phyloP scores from a whole-genome alignment of 495 filamentous ascomycete genomes.

The Penicillium canescens region DNA sequence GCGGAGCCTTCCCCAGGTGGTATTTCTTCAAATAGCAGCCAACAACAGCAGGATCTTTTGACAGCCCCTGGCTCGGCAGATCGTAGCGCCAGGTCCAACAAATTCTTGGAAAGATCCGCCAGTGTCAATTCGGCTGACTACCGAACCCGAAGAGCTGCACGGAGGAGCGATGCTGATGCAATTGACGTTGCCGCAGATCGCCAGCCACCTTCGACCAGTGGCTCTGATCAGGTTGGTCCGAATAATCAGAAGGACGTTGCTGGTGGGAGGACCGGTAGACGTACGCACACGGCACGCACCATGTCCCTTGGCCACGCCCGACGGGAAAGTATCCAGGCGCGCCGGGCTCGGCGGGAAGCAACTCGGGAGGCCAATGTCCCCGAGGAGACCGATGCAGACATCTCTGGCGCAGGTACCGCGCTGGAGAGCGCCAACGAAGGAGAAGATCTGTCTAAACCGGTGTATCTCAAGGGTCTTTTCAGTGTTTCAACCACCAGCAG shows the following conservation, averaged over 20 bases:
- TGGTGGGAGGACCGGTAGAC: conserved; percentile 23
- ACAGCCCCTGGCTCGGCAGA: conserved; percentile 64
- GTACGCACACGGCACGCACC: conserved; percentile 63
- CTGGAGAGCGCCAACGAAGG: conserved; percentile 55
- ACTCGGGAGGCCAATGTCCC: conserved; percentile 69
- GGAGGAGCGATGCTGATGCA: conserved; percentile 57
- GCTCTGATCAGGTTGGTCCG: conserved; percentile 68
- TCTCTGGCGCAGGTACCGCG: conserved; percentile 47
- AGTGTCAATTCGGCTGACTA: conserved; percentile 86
- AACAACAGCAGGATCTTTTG: conserved; percentile 71
- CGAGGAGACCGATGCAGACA: conserved; percentile 73
- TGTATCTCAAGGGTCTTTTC: conserved; percentile 96
- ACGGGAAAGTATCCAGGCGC: conserved; percentile 85
- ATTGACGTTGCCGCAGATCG: conserved; percentile 46
- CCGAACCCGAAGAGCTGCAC: conserved; percentile 58
- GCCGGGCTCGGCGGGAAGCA: conserved; percentile 67
- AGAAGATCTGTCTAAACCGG: conserved; percentile 74
- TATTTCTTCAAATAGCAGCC: conserved; percentile 64
- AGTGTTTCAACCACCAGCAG: conserved; percentile 96
- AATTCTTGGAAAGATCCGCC: conserved; percentile 73
- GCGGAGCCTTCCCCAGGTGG: conserved; percentile 54
- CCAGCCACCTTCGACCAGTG: conserved; percentile 71
- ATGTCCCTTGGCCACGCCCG: conserved; percentile 91
- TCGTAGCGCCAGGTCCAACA: conserved; percentile 56
- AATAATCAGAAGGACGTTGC: conserved; percentile 44